Evolutionary conservation across 805 yeast species (phyloP).

Genomic region (Blastobotrys attinorum): DNA sequence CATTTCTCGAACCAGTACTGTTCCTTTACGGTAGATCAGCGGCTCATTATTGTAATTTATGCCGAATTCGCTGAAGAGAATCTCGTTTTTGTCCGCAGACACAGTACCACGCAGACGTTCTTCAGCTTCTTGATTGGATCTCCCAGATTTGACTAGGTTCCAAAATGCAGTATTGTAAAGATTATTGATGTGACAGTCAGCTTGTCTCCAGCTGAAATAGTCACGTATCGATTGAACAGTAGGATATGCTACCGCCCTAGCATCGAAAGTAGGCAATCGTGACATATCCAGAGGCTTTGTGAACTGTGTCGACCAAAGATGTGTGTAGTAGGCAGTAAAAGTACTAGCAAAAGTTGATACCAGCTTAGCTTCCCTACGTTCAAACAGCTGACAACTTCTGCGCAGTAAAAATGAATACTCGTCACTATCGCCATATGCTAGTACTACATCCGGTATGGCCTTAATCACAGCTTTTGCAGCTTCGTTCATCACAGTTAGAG

Average conservation of each 20-base stretch:
- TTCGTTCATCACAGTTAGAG: conserved; percentile 70
- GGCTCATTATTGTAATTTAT: conserved; percentile 89
- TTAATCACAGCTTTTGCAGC: conserved; percentile 63
- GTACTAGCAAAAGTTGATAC: conserved; percentile 75
- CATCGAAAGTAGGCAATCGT: conserved; percentile 81
- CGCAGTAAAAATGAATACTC: conserved; percentile 80
- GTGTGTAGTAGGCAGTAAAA: conserved; percentile 68
- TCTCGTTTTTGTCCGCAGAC: conserved; percentile 81
- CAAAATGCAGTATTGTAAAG: conserved; percentile 90
- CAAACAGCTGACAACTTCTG: conserved; percentile 59
- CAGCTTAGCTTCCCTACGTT: conserved; percentile 75
- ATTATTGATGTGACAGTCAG: conserved; percentile 90
- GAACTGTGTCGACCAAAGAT: conserved; percentile 57
- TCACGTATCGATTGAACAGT: conserved; percentile 53
- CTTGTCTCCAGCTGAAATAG: conserved; percentile 91
- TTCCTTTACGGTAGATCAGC: conserved; percentile 82
- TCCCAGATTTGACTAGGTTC: conserved; percentile 68
- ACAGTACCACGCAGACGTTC: conserved; percentile 63
- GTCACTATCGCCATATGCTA: conserved; percentile 94
- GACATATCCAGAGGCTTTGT: conserved; percentile 39
- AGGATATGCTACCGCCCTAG: conserved; percentile 84
- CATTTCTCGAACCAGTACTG: conserved; percentile 40
- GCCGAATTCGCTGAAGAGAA: conserved; percentile 66
- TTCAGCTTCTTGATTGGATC: conserved; percentile 78
- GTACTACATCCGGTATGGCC: conserved; percentile 58